phyloP scores from a whole-genome alignment of 2,329 filamentous ascomycete species.

The Hymenoscyphus fraxineus region DNA sequence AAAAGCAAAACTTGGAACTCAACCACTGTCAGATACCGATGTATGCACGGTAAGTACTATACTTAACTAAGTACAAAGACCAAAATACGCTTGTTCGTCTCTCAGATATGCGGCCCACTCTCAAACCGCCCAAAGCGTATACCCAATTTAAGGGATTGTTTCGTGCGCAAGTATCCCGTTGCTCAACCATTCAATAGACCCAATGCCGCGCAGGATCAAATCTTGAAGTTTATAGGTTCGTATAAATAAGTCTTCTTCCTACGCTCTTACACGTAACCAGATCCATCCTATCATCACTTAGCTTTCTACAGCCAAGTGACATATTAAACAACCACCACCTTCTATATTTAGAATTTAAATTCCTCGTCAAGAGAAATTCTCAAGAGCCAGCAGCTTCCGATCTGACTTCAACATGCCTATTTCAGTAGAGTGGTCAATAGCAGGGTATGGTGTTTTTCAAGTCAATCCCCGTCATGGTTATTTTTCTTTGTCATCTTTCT shows the following conservation, averaged over 20 bases:
- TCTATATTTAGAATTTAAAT: too few species aligned
- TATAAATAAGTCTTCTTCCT: neutral
- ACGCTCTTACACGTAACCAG: neutral
- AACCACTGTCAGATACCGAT: neutral
- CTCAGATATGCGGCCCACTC: too few species aligned
- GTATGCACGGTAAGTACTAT: neutral
- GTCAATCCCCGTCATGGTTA: neutral
- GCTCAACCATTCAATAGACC: neutral
- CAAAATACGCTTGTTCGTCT: neutral
- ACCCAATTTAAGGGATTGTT: neutral
- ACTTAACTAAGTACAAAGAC: neutral
- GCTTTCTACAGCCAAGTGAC: too few species aligned
- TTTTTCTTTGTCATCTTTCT: too few species aligned
- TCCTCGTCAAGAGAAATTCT: neutral
- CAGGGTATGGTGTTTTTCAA: neutral
- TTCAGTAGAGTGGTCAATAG: neutral
- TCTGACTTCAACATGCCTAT: neutral
- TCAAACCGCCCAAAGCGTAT: neutral
- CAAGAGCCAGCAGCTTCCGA: neutral
- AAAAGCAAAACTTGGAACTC: neutral
- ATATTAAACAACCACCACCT: too few species aligned
- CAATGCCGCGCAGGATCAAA: neutral
- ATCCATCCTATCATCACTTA: neutral
- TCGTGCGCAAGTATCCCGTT: neutral
- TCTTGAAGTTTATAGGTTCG: neutral